Conservation (phyloP, 495 filamentous ascomycete genomes). For the Daldinia grandis region DNA sequence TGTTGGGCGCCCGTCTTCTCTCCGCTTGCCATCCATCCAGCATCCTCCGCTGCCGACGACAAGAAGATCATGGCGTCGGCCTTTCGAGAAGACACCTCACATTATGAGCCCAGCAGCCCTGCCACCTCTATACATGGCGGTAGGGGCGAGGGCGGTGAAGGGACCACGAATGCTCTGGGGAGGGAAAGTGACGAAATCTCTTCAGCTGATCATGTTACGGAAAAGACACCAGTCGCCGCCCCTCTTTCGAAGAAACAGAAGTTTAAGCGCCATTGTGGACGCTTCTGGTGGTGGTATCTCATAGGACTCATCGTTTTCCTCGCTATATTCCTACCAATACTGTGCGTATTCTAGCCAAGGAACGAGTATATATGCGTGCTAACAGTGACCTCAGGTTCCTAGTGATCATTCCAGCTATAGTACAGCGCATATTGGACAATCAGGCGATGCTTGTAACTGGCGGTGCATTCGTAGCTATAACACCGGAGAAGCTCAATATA, state of each 20-base stretch:
- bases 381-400: constrained; percentile 41
- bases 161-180: constrained; percentile 23
- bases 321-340: constrained; percentile 54
- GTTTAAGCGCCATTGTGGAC: constrained; percentile 47
- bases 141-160: constrained; percentile 29
- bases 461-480: constrained; percentile 49
- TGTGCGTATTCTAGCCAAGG: constrained; percentile 45
- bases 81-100: constrained; percentile 41
- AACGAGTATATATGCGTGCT: neutral
- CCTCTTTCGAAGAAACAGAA: constrained; percentile 46
- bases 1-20: constrained; percentile 3
- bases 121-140: constrained; percentile 38
- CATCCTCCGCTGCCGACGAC: constrained; percentile 13
- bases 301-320: constrained; percentile 50
- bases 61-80: constrained; percentile 43
- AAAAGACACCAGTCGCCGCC: constrained; percentile 37
- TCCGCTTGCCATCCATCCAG: constrained; percentile 17
- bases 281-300: constrained; percentile 57
- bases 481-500: constrained; percentile 48
- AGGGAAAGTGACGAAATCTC: constrained; percentile 34
- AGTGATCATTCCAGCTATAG: constrained; percentile 54
- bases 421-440: constrained; percentile 53
- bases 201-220: constrained; percentile 39
- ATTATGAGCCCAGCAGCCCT: constrained; percentile 39
- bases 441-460: constrained; percentile 51